A percentile compares a stretch with the other conserved stretches of the same genome.
Conservation (phyloP, 352 stramenopile genomes). For the Pythium dissimile region DNA sequence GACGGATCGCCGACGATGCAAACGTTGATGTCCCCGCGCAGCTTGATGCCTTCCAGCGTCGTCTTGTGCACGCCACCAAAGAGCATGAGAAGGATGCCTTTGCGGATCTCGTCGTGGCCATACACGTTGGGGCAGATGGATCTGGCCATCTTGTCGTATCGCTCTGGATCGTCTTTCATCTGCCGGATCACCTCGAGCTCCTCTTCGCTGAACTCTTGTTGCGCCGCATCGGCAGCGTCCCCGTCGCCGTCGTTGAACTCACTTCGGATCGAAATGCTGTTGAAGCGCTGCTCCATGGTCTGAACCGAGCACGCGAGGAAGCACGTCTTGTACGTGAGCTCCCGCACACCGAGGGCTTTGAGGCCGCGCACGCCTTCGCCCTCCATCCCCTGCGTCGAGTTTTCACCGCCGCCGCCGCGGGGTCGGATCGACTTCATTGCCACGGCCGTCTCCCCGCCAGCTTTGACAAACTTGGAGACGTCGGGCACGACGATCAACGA, state of each 20-base stretch:
- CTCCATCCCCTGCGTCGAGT: constrained; percentile 77
- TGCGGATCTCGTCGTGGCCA: constrained; percentile 94
- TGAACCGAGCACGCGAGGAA: constrained; percentile 96
- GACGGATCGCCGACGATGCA: constrained; percentile 97
- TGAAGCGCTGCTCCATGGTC: constrained; percentile 86
- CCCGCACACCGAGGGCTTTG: constrained; percentile 93
- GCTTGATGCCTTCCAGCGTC: constrained; percentile 95
- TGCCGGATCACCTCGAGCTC: constrained; percentile 91
- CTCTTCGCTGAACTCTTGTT: constrained; percentile 88
- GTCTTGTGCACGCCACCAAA: constrained; percentile 98
- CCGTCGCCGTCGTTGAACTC: constrained; percentile 59
- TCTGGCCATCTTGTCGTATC: constrained; percentile 93
- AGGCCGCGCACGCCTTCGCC: constrained; percentile 93
- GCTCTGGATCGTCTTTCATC: constrained; percentile 88
- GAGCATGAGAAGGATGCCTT: constrained; percentile 96
- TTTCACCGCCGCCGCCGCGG: constrained; percentile 37
- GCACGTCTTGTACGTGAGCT: constrained; percentile 98
- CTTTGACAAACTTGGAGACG: constrained; percentile 86
- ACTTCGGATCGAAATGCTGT: constrained; percentile 83
- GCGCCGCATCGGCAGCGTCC: constrained; percentile 20
- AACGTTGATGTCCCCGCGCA: constrained; percentile 99
- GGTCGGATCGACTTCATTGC: constrained; percentile 35
- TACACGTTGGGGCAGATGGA: constrained; percentile 97
- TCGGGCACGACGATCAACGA: constrained; percentile 96
- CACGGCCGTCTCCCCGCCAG: constrained; percentile 66